Evolutionary conservation across 129 eudicot species (phyloP).

Genomic region (Apium graveolens): DNA sequence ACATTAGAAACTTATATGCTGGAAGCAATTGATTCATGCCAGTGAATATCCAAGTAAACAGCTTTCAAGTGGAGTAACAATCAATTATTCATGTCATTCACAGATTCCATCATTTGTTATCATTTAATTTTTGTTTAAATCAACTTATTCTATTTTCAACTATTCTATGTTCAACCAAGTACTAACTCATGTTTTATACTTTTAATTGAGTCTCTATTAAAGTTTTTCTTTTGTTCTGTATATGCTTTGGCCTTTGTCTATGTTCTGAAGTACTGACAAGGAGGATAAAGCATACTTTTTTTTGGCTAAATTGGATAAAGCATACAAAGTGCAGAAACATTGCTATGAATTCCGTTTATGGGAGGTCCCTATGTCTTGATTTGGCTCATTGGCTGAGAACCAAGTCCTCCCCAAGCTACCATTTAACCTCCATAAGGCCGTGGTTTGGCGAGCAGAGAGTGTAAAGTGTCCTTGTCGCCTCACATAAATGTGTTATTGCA

Average conservation of each 20-base stretch:
- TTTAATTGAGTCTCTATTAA: too few species aligned
- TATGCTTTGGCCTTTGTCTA: too few species aligned
- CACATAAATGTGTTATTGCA: too few species aligned
- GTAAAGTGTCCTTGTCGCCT: too few species aligned
- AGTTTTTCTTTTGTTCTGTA: too few species aligned
- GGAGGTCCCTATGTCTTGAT: neutral
- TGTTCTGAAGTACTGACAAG: neutral
- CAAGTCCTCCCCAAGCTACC: neutral
- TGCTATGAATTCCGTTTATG: neutral
- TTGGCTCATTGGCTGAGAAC: neutral
- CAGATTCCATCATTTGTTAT: neutral
- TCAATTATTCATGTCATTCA: neutral
- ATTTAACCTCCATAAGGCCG: too few species aligned
- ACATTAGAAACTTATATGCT: neutral
- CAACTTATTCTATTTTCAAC: neutral
- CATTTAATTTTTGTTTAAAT: neutral
- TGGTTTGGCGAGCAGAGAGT: too few species aligned
- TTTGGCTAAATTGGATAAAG: neutral
- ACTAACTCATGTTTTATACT: too few species aligned
- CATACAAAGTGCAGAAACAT: neutral
- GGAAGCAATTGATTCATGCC: neutral
- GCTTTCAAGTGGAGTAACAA: neutral
- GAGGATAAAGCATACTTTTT: neutral
- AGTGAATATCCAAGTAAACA: neutral
- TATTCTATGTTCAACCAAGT: neutral